phyloP scores from a whole-genome alignment of 1,284 basidiomycete species.

The Tylopilus orsonianus region DNA sequence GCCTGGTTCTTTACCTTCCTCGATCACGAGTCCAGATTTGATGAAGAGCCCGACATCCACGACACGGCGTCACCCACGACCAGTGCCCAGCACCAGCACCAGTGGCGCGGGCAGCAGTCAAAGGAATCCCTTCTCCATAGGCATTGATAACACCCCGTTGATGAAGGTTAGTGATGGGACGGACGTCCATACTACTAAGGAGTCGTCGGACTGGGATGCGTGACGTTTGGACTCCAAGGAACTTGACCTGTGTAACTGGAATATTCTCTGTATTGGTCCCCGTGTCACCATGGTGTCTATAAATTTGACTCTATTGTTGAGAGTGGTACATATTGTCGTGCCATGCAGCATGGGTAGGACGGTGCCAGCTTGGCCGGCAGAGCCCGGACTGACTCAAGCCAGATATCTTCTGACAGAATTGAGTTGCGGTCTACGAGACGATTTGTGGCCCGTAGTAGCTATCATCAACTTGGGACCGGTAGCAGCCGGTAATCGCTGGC shows the following conservation, averaged over 20 bases:
- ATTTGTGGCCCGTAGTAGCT: too few species aligned
- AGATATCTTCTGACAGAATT: too few species aligned
- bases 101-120: not conserved
- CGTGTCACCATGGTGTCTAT: not conserved
- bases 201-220: not conserved
- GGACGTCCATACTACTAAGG: not conserved
- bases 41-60: not conserved
- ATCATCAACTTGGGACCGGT: too few species aligned
- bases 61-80: not conserved
- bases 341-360: too few species aligned
- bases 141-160: constrained; percentile 1
- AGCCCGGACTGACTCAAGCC: too few species aligned
- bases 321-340: too few species aligned
- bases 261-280: constrained; percentile 1
- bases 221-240: not conserved
- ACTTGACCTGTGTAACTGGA: not conserved
- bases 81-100: not conserved
- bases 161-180: constrained; percentile 11
- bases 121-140: constrained; percentile 9
- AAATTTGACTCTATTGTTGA: not conserved
- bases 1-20: constrained; percentile 28
- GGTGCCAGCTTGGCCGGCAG: too few species aligned
- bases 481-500: too few species aligned
- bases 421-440: too few species aligned
- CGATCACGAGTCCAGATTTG: not conserved